phyloP scores from a whole-genome alignment of 208 protist genomes.

The Spongospora subterranea region DNA sequence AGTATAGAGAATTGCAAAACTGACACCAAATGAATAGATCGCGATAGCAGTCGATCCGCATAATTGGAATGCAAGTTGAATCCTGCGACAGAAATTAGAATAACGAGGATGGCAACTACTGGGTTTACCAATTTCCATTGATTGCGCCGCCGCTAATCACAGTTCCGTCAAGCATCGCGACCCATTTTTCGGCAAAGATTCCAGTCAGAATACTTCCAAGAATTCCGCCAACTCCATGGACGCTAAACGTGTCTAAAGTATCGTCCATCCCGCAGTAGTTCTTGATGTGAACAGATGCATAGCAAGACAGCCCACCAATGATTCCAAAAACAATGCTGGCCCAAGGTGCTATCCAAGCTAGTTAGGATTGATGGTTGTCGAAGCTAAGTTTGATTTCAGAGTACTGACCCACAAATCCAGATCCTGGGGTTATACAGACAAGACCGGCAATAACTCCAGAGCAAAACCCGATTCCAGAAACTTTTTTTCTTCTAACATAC shows the following conservation, averaged over 20 bases:
- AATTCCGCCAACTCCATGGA: constrained; percentile 13
- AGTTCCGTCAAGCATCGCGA: constrained; percentile 11
- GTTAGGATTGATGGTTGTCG: neutral
- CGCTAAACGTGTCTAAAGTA: constrained; percentile 46
- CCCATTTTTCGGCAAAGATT: constrained; percentile 44
- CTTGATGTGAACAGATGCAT: neutral
- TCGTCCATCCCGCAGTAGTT: neutral
- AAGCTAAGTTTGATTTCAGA: too few relatives aligned
- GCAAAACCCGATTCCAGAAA: constrained; percentile 52
- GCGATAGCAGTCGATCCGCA: constrained; percentile 34
- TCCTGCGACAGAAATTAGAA: neutral
- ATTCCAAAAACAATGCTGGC: neutral
- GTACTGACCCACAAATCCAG: neutral
- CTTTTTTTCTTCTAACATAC: neutral
- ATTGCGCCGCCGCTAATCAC: constrained; percentile 4
- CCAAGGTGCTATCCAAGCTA: neutral
- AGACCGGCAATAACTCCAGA: constrained; percentile 14
- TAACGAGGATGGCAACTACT: too few relatives aligned
- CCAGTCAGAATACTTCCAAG: constrained; percentile 21
- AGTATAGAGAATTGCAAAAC: neutral
- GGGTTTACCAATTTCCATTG: neutral
- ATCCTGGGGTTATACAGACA: neutral
- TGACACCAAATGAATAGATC: constrained; percentile 21
- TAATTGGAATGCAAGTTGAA: neutral
- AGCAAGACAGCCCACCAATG: neutral